A percentile compares a stretch with the other conserved stretches of the same genome.
phyloP scores from a whole-genome alignment of 352 stramenopile species.

The Elongisporangium anandrum region DNA sequence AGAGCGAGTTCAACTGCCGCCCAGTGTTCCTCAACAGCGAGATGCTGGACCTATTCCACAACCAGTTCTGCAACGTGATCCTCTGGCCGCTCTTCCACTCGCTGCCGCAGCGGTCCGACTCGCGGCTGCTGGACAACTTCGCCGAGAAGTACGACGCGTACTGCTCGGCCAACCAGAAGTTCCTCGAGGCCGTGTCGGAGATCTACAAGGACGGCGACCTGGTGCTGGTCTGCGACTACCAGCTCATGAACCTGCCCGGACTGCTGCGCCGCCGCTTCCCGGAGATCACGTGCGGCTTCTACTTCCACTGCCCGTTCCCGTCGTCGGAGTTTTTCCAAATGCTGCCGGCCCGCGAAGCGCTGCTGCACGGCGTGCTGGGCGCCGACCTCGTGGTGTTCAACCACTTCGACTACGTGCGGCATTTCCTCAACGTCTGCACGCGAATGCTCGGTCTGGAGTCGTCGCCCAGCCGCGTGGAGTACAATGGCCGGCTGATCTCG shows the following conservation, averaged over 20 bases:
- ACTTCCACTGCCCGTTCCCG: constrained; percentile 89
- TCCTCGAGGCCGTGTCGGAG: constrained; percentile 75
- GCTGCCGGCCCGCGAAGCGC: constrained; percentile 65
- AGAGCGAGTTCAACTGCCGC: constrained; percentile 79
- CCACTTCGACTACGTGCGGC: constrained; percentile 87
- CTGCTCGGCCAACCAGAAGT: constrained; percentile 83
- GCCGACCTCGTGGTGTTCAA: constrained; percentile 88
- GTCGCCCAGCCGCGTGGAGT: constrained; percentile 81
- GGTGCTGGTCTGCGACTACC: constrained; percentile 88
- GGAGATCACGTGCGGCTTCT: constrained; percentile 81
- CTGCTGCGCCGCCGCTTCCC: constrained; percentile 74
- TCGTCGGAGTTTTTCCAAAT: constrained; percentile 91
- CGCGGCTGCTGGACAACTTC: constrained; percentile 75
- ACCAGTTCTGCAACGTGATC: constrained; percentile 88
- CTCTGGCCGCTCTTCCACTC: constrained; percentile 91
- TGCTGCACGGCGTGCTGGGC: constrained; percentile 79
- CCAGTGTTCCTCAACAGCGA: constrained; percentile 82
- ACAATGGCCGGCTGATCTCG: constrained; percentile 84
- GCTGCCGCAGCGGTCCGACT: constrained; percentile 73
- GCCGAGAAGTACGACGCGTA: constrained; percentile 86
- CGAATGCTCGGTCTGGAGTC: constrained; percentile 85
- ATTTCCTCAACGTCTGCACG: constrained; percentile 84
- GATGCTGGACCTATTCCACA: constrained; percentile 83
- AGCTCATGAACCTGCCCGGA: constrained; percentile 82
- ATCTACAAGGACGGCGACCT: constrained; percentile 84